A percentile compares a stretch with the other conserved stretches of the same genome.
These are phyloP conservation scores for Arachnomyces sp. DNA, from an alignment of 2,329 filamentous ascomycete genomes.

Conservation along the genomic window DNA sequence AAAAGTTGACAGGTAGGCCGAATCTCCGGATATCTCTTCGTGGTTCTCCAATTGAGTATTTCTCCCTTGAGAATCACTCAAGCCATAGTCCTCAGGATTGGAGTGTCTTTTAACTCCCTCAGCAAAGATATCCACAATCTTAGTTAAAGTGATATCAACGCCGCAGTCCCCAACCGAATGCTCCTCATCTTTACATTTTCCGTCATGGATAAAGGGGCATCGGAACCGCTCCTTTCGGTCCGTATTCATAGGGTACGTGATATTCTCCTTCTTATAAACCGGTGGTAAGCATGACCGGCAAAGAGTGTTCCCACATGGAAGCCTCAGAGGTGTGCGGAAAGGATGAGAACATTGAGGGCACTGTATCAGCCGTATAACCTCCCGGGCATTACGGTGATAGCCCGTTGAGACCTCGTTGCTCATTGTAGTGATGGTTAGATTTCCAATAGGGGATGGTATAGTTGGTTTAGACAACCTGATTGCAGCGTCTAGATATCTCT, in stretches of 20 bases:
- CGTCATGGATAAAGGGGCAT: conserved; percentile 55
- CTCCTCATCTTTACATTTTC: conserved; percentile 32
- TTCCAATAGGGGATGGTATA: too few species aligned
- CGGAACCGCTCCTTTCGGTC: conserved; percentile 61
- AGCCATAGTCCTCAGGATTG: conserved; percentile 27
- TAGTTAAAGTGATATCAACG: conserved; percentile 67
- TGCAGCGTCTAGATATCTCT: too few species aligned
- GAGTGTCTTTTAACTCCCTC: conserved; percentile 27
- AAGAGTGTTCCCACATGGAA: conserved; percentile 74
- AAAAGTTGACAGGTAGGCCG: too few species aligned
- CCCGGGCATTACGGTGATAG: conserved; percentile 50
- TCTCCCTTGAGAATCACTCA: conserved; percentile 44
- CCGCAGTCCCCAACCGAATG: conserved; percentile 72
- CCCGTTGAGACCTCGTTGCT: conserved; percentile 28
- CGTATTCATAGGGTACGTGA: conserved; percentile 67
- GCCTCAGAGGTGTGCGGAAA: conserved; percentile 60
- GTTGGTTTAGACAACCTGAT: too few species aligned
- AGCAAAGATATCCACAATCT: conserved; percentile 57
- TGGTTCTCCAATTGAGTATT: conserved; percentile 52
- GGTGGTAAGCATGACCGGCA: conserved; percentile 69
- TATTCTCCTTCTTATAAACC: conserved; percentile 56
- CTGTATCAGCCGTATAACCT: conserved; percentile 66
- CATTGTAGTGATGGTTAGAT: conserved; percentile 14
- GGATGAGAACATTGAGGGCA: conserved; percentile 67
- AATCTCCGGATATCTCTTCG: too few species aligned